Base-by-base conservation (phyloP, 148 eudicot species). In the Heliamphora exappendiculata region DNA sequence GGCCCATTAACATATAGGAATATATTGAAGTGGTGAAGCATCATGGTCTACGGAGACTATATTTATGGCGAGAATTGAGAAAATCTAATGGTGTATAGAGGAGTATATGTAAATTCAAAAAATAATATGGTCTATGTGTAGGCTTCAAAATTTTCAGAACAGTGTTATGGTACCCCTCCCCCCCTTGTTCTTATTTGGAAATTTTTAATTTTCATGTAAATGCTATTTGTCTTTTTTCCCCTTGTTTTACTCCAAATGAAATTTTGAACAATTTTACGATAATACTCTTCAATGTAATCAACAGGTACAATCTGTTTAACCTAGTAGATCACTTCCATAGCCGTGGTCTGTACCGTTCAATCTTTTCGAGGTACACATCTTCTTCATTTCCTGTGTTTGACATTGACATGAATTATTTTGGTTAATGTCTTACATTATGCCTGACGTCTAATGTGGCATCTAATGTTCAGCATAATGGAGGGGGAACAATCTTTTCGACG, bases 301-400 rank as follows among this genome's bases (percentile, higher is more conserved):
- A 71, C 90, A 94, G 98, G 87, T 95, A 95, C 78, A 95, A 95
- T 80, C 76, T 92, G 81, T 67, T 86, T 37, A 92, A 87, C 64
- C 90, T 95, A 42, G 89, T 92, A 37, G 94, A 92, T 78, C 89
- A 95, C 86, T 92, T 95, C 68, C 88, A 92, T 75, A 86, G 76
- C 57, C 85, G 91, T 84, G 98, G 98, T 53, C 83, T 92, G 70
- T 92, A 92, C 85, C 96, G 94, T 51, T 85, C 91, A 73, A 80
- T 95, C 20, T 92, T 95, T 78, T 51, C 88, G 55, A 87, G 98
- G 98, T 95, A 76, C 37, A 50, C 34, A 47, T 41, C 36, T 57
- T 74, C 42, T 69, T 64, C 54, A 63, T 28, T 66, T 71, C 57
- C 49, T 9, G 3, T 19, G 33, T 4, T 55, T 12, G 53, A 5